A percentile compares a stretch with the other conserved stretches of the same genome.
Evolutionary conservation across 2,329 filamentous ascomycete species (phyloP).

Genomic region (Cladosporium sp.): DNA sequence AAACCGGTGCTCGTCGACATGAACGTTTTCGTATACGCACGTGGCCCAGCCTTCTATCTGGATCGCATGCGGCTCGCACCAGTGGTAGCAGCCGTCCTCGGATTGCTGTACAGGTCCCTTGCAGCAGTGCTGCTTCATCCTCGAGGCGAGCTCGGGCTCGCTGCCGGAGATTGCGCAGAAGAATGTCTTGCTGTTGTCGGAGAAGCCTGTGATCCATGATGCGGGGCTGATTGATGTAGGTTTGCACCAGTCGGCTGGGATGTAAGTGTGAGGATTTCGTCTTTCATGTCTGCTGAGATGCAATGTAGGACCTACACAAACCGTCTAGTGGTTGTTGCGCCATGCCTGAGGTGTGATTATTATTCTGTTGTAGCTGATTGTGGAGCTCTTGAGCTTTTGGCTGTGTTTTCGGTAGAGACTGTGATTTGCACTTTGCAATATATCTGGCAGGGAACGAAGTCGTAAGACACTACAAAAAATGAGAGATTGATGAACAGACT

Average conservation of each 20-base stretch:
- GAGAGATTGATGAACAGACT: not conserved
- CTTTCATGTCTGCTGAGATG: not conserved
- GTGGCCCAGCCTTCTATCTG: slow-evolving; percentile 1
- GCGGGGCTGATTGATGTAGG: not conserved
- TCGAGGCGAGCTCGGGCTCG: not conserved
- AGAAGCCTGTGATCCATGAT: slow-evolving; percentile 14
- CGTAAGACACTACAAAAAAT: not conserved
- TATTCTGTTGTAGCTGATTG: not conserved
- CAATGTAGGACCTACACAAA: not conserved
- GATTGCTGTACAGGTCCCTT: not conserved
- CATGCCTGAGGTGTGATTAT: not conserved
- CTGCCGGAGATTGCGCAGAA: slow-evolving; percentile 12
- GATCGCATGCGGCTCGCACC: slow-evolving; percentile 7
- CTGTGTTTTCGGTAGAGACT: not conserved
- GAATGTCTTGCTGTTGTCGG: slow-evolving; percentile 8
- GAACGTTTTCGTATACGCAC: slow-evolving; percentile 2
- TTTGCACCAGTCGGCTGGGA: slow-evolving; percentile 7
- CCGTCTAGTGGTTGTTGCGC: slow-evolving; percentile 6
- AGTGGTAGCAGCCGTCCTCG: not conserved
- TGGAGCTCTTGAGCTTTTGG: not conserved
- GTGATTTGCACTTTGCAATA: not conserved
- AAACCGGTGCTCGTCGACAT: not conserved
- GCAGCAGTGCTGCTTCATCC: slow-evolving; percentile 5
- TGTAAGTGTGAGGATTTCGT: not conserved
- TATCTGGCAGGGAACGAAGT: not conserved